Percentiles rank a stretch among this genome's conserved stretches.
Evolutionary conservation across 306 rosid species (phyloP).

Genomic region (Cucumis sativus): Cucumber_9930_V3 NC_026660.2:13139501-13140000

Average conservation of each 20-base stretch:
- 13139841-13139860: conserved; percentile 37
- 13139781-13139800: background rate
- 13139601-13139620: too few species aligned
- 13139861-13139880: conserved; percentile 33
- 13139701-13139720: too few species aligned
- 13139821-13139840: background rate
- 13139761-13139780: background rate
- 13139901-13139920: conserved; percentile 3
- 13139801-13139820: background rate
- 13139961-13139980: background rate
- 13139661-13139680: too few species aligned
- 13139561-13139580: too few species aligned
- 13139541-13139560: too few species aligned
- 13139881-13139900: conserved; percentile 21
- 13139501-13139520: too few species aligned
- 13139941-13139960: conserved; percentile 6
- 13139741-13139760: background rate
- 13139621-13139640: too few species aligned
- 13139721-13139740: too few species aligned
- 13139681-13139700: background rate
- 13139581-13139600: too few species aligned
- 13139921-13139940: background rate
- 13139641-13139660: too few species aligned
- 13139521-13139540: too few species aligned
- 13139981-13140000: background rate